Evolutionary conservation across 495 filamentous ascomycete genomes (phyloP), one percentile per base, ranked within the genome.

Genomic region (Aspergillus bertholletiae): DNA sequence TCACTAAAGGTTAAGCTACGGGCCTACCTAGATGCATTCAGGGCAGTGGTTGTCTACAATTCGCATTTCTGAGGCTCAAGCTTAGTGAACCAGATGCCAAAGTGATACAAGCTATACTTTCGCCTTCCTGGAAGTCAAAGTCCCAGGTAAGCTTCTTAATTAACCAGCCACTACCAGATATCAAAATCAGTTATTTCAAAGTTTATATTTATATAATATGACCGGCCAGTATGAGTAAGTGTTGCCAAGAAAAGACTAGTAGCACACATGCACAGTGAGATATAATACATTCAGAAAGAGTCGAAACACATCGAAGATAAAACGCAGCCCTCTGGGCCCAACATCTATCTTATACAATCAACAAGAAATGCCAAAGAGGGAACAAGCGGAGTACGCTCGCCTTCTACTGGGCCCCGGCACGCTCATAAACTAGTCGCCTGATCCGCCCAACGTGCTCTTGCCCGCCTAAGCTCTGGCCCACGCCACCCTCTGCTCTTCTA

Each of bases 381-480:
- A n/a, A 5, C 13, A 37, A 3, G 13, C 17, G 2, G 13, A n/a
- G 17, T 4, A 37, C 5, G 4, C n/a, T 43, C 39, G n/a, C 34
- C 1, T n/a, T 43, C 39, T 43, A 28, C 26, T 43, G n/a, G 7
- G 35, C 50, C 13, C 39, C 37, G 13, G 32, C 40, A 11, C 60
- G 50, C 56, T 63, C 57, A 28, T 51, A 23, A 22, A 63, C 40
- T 32, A 63, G 51, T 27, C 55, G 45, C 21, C 51, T 51, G 43
- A 63, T 54, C 17, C 61, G 61, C 26, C 62, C 62, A 49, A 65
- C 53, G 51, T 66, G 62, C 53, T 68, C 63, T 27, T 59, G 28
- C 40, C 55, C 51, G 37, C 40, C 40, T 17, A 26, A 12, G 30
- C 15, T 44, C 49, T 32, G 18, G 27, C 35, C 12, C 26, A 21